Conservation (phyloP, 78 protist genomes). For the Dictyostelium capitatum region DNA sequence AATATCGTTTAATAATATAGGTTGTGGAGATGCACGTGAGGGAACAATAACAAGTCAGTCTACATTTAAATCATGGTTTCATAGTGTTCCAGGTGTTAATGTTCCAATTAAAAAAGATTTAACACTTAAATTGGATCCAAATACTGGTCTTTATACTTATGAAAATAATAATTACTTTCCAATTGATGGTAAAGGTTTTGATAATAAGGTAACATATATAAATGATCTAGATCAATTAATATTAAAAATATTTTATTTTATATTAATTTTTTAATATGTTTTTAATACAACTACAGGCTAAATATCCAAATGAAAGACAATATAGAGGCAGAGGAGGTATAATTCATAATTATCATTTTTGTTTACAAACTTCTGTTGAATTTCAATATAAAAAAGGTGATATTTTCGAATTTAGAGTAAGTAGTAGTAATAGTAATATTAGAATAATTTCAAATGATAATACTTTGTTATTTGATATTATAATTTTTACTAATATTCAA, state of each 20-base stretch:
- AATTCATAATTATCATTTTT: slow-evolving; percentile 42
- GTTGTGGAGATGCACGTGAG: slow-evolving; percentile 16
- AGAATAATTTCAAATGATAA: too few species aligned
- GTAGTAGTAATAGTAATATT: too few species aligned
- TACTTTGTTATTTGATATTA: too few species aligned
- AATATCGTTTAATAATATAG: background rate
- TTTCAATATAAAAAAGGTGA: too few species aligned
- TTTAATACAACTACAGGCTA: too few species aligned
- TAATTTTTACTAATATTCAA: too few species aligned
- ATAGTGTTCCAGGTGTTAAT: background rate
- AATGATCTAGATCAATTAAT: too few species aligned
- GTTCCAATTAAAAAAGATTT: background rate
- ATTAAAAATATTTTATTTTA: too few species aligned
- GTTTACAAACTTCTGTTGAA: background rate
- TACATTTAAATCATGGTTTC: slow-evolving; percentile 34
- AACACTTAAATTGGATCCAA: background rate
- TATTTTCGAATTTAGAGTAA: too few species aligned
- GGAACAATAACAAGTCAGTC: slow-evolving; percentile 26
- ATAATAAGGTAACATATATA: background rate
- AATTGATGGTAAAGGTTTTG: slow-evolving; percentile 32
- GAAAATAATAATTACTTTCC: slow-evolving; percentile 40
- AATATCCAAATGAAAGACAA: too few species aligned
- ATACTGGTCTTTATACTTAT: background rate
- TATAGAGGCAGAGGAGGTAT: background rate
- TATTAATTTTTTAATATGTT: too few species aligned